Base-by-base conservation (phyloP, 2,329 filamentous ascomycete genomes). In the Monosporascus ibericus region DNA sequence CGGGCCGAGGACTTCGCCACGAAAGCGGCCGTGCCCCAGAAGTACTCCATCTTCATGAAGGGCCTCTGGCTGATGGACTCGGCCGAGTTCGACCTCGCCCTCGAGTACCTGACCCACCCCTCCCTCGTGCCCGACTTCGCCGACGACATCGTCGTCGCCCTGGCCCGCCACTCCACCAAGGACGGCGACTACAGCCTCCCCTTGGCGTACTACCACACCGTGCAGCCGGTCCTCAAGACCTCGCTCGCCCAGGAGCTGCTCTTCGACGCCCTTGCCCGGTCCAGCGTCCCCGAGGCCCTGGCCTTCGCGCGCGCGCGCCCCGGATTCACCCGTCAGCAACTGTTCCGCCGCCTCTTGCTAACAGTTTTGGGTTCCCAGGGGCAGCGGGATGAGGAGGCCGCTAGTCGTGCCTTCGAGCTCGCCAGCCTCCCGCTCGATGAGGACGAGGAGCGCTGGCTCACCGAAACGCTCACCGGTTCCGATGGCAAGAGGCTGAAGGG, bases 61-160 rank as follows among this genome's bases (percentile, higher is more conserved):
- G 90, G 90, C 0, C 72, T 95, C 9, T 95, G 90, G 88, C 77
- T 87, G 61, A 75, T 95, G 67, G 90, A 95, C 65, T 80, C 81
- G 44, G 74, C 84, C 44, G 77, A 90, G 52, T 91, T 89, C 63
- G 73, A 78, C 79, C 71, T 74, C 57, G 88, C 90, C 3, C 76
- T 95, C 27, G 84, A 90, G 60, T 84, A 86, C 65, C 80, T 95
- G 15, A 85, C 88, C 4, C 86, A 94, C 62, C 90, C 90, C 0
- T 89, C 87, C 1, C 77, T 95, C 5, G 84, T 86, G 20, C 85
- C 88, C 37, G 90, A 90, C 50, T 95, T 94, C 63, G 81, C 88
- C 52, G 89, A 94, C 70, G 88, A 95, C 55, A 92, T 95, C 49
- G 77, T 94, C 59, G 79, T 80, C 25, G 78, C 80, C 5, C 79